Base-by-base conservation (phyloP, 1,284 basidiomycete genomes). In the Tylopilus sp. region DNA sequence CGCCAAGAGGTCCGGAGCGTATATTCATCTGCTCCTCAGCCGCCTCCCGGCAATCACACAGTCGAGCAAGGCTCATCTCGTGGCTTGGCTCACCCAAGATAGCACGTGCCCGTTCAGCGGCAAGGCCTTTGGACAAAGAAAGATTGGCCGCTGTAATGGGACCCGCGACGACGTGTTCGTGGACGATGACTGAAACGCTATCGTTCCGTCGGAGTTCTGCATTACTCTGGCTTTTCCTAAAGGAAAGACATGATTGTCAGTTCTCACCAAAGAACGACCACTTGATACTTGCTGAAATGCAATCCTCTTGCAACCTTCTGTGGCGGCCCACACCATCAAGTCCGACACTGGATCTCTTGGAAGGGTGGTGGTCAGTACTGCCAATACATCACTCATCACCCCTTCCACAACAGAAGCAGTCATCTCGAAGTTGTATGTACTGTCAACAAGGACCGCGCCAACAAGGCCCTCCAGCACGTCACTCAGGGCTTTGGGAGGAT, bases 371-470 rank as follows among this genome's bases (percentile, higher is more conserved):
- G 73, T 73, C 19, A 89, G 67, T 1, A 72, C 69, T 5, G 69
- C 71, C 37, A 90, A 66, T 4, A 89, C 70, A 30, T 85, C 83
- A 25, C 72, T 68, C 80, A 90, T 83, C 19, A 81, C 68, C 40
- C 70, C 57, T 60, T 82, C 76, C 30, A 84, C 76, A 10, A 92
- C 72, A 3, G 71, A 71, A 15, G 76, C 76, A 2, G 81, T 79
- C 45, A 72, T 77, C 40, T 84, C 81, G 49, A 89, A 82, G 57
- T 89, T 70, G 59, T 85, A 92, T 12, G 76, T 79, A 9, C 80
- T 80, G 68, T 97, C 93, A 41, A 93, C 77, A 25, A 94, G 76
- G 19, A 96, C 75, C 0, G 90, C 91, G 1, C 90, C 93, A 16
- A 95, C 71, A 4, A 95, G 68, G 44, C 89, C 86, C 69, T 97